A percentile compares a stretch with the other conserved stretches of the same genome.
phyloP scores from a whole-genome alignment of 148 eudicot genomes.

The Hydrangea macrophylla region DNA sequence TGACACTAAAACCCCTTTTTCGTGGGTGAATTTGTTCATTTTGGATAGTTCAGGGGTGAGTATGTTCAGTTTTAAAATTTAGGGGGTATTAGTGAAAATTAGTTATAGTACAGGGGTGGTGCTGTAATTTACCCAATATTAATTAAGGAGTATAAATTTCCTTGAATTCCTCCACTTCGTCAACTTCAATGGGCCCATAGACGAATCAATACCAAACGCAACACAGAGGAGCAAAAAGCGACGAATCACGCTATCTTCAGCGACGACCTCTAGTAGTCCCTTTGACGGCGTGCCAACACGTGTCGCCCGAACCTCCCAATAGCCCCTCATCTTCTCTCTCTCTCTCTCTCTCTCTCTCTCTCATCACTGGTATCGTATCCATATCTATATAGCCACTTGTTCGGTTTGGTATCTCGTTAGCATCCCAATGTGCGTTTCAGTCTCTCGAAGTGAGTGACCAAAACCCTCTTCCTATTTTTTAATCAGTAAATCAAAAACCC shows the following conservation, averaged over 20 bases:
- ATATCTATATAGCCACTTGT: not conserved
- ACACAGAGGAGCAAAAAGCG: not conserved
- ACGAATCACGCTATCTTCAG: constrained; percentile 14
- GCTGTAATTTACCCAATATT: no score
- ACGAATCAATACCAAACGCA: no score
- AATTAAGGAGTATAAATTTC: not conserved
- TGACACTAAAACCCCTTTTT: no score
- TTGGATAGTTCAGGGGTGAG: no score
- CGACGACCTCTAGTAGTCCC: constrained; percentile 12
- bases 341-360: constrained; percentile 7
- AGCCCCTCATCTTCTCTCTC: constrained; percentile 29
- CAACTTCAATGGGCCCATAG: no score
- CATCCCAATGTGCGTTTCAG: not conserved
- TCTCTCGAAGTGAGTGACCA: constrained; percentile 10
- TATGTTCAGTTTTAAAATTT: no score
- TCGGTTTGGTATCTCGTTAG: not conserved
- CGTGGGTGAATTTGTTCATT: no score
- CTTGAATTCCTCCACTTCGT: not conserved
- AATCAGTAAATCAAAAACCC: no score
- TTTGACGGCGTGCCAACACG: constrained; percentile 33
- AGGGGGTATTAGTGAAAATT: no score
- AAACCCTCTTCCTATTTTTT: not conserved
- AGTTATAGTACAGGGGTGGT: no score
- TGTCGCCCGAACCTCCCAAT: constrained; percentile 26
- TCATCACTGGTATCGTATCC: not conserved